phyloP scores from a whole-genome alignment of 2,329 filamentous ascomycete species.

The Stemphylium vesicarium region DNA sequence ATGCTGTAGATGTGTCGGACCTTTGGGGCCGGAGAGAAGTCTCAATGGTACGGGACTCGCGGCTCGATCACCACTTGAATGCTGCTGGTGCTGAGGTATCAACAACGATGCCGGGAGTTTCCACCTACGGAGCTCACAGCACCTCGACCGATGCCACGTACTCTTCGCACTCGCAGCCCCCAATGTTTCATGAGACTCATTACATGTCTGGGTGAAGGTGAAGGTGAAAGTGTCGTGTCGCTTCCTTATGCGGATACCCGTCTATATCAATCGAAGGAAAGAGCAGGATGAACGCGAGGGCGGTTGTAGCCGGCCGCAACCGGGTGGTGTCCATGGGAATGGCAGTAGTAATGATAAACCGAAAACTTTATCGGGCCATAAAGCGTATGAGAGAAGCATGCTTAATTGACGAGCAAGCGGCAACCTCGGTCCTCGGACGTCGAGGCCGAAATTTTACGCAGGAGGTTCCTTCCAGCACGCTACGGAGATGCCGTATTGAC shows the following conservation, averaged over 20 bases:
- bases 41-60: background rate
- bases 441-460: background rate
- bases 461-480: background rate
- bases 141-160: background rate
- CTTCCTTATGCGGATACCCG: too few relatives aligned
- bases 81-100: background rate
- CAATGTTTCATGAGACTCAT: constrained; percentile 7
- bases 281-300: background rate
- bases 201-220: constrained; percentile 4
- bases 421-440: too few relatives aligned
- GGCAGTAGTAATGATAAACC: background rate
- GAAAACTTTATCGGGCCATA: background rate
- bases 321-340: background rate
- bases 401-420: background rate
- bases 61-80: background rate
- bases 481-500: background rate
- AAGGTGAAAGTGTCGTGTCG: background rate
- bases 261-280: too few relatives aligned
- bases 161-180: background rate
- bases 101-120: background rate
- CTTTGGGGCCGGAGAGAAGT: constrained; percentile 10
- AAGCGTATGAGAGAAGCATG: background rate
- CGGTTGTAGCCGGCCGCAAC: background rate
- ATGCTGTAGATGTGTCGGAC: constrained; percentile 20
- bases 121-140: constrained; percentile 8